These are phyloP conservation scores for Gracilaria domingensis DNA, from an alignment of 23 red algal species.

Conservation along the genomic window DNA sequence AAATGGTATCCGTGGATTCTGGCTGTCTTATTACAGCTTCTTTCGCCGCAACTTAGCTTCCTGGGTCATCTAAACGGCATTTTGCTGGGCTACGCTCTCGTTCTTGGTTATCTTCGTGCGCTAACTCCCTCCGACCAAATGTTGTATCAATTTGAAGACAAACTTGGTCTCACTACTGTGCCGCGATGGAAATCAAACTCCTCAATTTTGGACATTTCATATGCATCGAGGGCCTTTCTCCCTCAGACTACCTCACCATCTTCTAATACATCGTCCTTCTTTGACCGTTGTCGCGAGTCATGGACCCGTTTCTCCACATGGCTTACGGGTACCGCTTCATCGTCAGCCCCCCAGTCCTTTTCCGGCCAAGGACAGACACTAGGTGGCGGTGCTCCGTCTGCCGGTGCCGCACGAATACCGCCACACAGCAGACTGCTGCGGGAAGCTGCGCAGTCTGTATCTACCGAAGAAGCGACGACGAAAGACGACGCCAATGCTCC, in stretches of 20 bases:
- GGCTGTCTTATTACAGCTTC: constrained; percentile 29
- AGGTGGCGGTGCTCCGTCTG: not conserved
- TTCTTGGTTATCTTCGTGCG: not conserved
- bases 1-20: constrained; percentile 42
- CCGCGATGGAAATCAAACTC: constrained; percentile 40
- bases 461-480: not conserved
- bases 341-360: constrained; percentile 19
- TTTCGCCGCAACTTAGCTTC: constrained; percentile 44
- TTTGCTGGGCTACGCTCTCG: constrained; percentile 41
- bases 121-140: constrained; percentile 33
- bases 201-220: not conserved
- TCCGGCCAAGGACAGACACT: constrained; percentile 7
- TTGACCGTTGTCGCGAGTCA: not conserved
- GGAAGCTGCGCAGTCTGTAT: not conserved
- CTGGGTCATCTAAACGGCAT: constrained; percentile 62
- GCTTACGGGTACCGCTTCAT: not conserved
- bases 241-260: constrained; percentile 15
- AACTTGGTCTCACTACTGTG: not conserved
- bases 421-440: constrained; percentile 27
- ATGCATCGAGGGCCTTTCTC: not conserved
- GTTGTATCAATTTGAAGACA: constrained; percentile 18
- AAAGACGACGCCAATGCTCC: not conserved
- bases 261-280: not conserved
- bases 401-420: constrained; percentile 6
- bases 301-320: not conserved